Evolutionary conservation across 2,329 filamentous ascomycete species (phyloP).

Genomic region (Colletotrichum sp.): DNA sequence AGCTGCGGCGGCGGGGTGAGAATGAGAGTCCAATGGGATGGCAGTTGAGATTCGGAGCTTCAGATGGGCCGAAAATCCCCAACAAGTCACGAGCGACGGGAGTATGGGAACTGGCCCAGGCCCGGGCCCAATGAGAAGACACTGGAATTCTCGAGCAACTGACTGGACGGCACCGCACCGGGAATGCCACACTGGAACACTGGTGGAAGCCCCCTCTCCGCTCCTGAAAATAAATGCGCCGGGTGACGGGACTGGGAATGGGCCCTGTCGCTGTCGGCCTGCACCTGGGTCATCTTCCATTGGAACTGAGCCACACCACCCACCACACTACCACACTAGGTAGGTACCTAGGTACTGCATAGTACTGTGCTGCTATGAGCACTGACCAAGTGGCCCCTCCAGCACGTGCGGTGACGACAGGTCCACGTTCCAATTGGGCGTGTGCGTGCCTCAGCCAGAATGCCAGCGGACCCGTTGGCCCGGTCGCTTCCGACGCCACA

Average conservation of each 20-base stretch:
- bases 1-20: neutral
- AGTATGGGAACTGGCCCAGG: neutral
- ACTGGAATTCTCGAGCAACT: neutral
- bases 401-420: neutral
- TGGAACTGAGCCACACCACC: neutral
- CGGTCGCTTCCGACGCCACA: neutral
- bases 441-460: neutral
- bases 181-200: neutral
- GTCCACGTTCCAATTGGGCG: neutral
- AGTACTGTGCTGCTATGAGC: neutral
- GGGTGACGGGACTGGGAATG: neutral
- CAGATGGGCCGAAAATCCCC: conserved; percentile 3
- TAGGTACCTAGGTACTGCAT: no score
- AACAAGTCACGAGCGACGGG: neutral
- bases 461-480: neutral
- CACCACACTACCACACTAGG: no score
- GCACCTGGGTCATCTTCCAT: neutral
- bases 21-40: neutral
- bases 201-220: neutral
- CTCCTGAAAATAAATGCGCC: neutral
- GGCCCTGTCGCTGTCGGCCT: neutral
- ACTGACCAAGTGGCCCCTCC: neutral
- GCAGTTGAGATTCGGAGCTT: conserved; percentile 5
- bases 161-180: neutral
- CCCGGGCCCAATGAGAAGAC: neutral